Percentiles rank a stretch among this genome's conserved stretches.
phyloP scores from a whole-genome alignment of 2,329 filamentous ascomycete species.

The Aspergillus fructus region DNA sequence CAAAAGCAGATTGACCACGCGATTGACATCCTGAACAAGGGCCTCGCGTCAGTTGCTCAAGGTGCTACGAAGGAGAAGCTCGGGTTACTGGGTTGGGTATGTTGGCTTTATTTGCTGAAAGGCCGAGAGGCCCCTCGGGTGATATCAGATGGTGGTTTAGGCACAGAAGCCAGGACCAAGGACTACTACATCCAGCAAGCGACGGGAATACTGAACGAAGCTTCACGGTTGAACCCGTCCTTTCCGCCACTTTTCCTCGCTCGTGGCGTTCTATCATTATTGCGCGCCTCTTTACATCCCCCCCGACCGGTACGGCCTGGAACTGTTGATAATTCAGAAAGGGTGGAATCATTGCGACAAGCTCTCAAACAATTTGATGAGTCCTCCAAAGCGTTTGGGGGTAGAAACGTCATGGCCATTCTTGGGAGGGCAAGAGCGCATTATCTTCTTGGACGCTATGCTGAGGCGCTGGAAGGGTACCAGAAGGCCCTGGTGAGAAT shows the following conservation, averaged over 20 bases:
- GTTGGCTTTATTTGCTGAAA: slow-evolving; percentile 90
- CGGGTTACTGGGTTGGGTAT: slow-evolving; percentile 78
- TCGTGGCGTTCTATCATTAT: slow-evolving; percentile 81
- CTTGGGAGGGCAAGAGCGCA: slow-evolving; percentile 85
- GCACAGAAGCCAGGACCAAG: slow-evolving; percentile 80
- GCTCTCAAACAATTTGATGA: slow-evolving; percentile 95
- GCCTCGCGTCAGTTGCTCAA: slow-evolving; percentile 68
- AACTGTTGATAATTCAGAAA: slow-evolving; percentile 66
- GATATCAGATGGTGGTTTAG: slow-evolving; percentile 61
- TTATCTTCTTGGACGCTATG: slow-evolving; percentile 82
- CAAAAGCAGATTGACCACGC: slow-evolving; percentile 88
- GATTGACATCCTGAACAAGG: slow-evolving; percentile 69
- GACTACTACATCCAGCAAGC: slow-evolving; percentile 88
- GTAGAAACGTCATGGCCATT: slow-evolving; percentile 86
- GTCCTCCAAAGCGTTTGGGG: slow-evolving; percentile 77
- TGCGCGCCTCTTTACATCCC: slow-evolving; percentile 80
- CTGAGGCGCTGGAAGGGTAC: slow-evolving; percentile 79
- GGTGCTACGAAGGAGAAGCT: slow-evolving; percentile 77
- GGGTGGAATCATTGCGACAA: slow-evolving; percentile 75
- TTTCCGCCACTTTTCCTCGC: slow-evolving; percentile 90
- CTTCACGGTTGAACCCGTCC: slow-evolving; percentile 87
- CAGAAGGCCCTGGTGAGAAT: slow-evolving; percentile 84
- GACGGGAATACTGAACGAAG: slow-evolving; percentile 91
- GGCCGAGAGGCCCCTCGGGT: slow-evolving; percentile 75
- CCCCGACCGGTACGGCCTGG: slow-evolving; percentile 66